Evolutionary conservation across 345 rosid species (phyloP).

Genomic region (Hibiscus tridactylites): DNA sequence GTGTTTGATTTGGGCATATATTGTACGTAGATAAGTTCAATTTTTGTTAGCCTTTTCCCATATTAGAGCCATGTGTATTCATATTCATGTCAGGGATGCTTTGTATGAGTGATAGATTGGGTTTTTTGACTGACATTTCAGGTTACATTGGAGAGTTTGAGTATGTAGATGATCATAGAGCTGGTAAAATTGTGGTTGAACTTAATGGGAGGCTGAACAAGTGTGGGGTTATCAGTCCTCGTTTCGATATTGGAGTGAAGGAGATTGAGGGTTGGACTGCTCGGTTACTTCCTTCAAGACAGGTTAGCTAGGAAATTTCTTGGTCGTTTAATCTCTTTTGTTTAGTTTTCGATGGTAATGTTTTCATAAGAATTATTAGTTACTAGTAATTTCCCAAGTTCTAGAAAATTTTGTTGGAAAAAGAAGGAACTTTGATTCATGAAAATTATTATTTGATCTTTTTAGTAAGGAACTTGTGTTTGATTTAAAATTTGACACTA

Average conservation of each 20-base stretch:
- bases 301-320: constrained; percentile 26
- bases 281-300: constrained; percentile 72
- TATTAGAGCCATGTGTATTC: not conserved
- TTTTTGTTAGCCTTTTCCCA: not conserved
- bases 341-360: not conserved
- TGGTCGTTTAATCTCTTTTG: not conserved
- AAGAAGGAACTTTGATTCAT: not conserved
- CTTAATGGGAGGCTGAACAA: constrained; percentile 68
- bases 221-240: constrained; percentile 80
- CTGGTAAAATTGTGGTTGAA: constrained; percentile 76
- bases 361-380: not conserved
- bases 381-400: not conserved
- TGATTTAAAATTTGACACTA: no score
- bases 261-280: constrained; percentile 87
- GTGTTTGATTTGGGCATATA: not conserved
- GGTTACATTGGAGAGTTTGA: constrained; percentile 82
- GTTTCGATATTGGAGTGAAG: constrained; percentile 70
- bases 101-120: no score
- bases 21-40: not conserved
- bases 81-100: not conserved
- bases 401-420: not conserved
- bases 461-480: no score
- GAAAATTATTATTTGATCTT: not conserved
- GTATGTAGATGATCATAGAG: constrained; percentile 73
- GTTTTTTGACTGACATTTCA: constrained; percentile 11